A percentile compares a stretch with the other conserved stretches of the same genome.
These are phyloP conservation scores for Arxiozyma slooffiae DNA, from an alignment of 1,139 yeast genomes.

Conservation along the genomic window DNA sequence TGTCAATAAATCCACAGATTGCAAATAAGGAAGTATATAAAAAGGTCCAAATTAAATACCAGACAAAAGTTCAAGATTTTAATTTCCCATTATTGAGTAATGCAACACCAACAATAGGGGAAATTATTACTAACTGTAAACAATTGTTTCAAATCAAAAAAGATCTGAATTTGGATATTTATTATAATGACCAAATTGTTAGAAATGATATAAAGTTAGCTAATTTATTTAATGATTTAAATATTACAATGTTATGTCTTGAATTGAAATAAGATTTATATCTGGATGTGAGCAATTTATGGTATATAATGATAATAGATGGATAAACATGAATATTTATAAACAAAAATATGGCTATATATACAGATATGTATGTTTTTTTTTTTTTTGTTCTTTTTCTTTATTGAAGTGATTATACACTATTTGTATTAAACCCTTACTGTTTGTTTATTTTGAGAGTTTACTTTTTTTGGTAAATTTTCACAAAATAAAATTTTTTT, in stretches of 20 bases:
- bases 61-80: conserved; percentile 24
- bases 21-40: conserved; percentile 28
- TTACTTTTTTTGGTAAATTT: too few species aligned
- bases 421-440: too few species aligned
- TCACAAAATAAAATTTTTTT: too few species aligned
- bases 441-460: too few species aligned
- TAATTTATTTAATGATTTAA: conserved; percentile 21
- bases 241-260: conserved; percentile 19
- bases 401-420: too few species aligned
- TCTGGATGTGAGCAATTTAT: too few species aligned
- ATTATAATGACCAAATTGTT: conserved; percentile 16
- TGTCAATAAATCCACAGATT: conserved; percentile 28
- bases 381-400: too few species aligned
- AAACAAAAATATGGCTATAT: too few species aligned
- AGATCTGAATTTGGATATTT: conserved; percentile 15
- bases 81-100: conserved; percentile 29
- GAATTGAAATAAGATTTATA: conserved; percentile 14
- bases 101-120: conserved; percentile 29
- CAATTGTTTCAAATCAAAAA: conserved; percentile 22
- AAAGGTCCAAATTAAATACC: conserved; percentile 24
- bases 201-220: conserved; percentile 25
- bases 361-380: too few species aligned
- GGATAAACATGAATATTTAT: too few species aligned
- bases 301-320: too few species aligned
- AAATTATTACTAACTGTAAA: conserved; percentile 26